Conservation (phyloP, 1,284 basidiomycete genomes). For the Irpex lacteus region DNA sequence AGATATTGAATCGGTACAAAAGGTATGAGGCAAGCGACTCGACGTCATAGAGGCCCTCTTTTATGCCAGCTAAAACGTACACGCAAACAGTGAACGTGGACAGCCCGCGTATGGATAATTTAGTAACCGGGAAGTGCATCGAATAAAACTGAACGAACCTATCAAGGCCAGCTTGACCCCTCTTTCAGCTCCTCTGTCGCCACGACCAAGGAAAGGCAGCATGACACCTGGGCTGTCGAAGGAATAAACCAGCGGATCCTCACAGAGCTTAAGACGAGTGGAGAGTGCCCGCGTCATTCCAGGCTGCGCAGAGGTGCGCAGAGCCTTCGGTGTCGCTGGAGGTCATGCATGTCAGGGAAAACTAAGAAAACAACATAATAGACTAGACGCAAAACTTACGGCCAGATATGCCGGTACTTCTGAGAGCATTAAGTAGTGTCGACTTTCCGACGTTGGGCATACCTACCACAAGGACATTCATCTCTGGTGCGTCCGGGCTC, state of each 20-base stretch:
- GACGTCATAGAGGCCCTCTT: constrained; percentile 87
- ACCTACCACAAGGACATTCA: constrained; percentile 89
- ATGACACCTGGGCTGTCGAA: constrained; percentile 97
- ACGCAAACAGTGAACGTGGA: neutral
- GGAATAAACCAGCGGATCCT: constrained; percentile 85
- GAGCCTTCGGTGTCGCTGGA: constrained; percentile 74
- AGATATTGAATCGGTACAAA: constrained; percentile 81
- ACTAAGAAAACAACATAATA: neutral
- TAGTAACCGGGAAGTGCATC: neutral
- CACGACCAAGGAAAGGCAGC: constrained; percentile 92
- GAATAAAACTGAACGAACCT: constrained; percentile 44
- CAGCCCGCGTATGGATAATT: constrained; percentile 21
- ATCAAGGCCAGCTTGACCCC: constrained; percentile 93
- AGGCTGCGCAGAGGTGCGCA: constrained; percentile 86
- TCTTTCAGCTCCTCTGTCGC: constrained; percentile 81
- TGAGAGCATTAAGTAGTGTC: constrained; percentile 88
- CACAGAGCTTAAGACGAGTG: constrained; percentile 77
- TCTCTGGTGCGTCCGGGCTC: constrained; percentile 65
- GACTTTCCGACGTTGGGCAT: constrained; percentile 99
- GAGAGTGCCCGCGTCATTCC: constrained; percentile 85
- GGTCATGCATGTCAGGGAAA: neutral
- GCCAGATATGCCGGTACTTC: constrained; percentile 84
- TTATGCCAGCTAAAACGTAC: constrained; percentile 77
- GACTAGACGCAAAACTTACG: constrained; percentile 43
- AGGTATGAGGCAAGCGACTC: constrained; percentile 87